phyloP scores from a whole-genome alignment of 352 stramenopile genomes.

The Phytophthora sp. region DNA sequence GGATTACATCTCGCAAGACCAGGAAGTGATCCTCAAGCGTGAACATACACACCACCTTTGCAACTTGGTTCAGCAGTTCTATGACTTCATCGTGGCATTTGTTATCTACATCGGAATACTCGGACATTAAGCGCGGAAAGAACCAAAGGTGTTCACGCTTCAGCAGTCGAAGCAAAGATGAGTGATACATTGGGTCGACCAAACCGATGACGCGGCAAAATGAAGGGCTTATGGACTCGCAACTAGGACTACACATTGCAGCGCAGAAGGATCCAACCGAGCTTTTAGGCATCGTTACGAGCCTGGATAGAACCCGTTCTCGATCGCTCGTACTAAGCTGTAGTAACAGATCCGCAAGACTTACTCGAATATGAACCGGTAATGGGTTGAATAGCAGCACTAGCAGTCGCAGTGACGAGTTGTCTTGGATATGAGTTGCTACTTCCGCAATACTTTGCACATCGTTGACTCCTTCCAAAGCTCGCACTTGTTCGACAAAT shows the following conservation, averaged over 20 bases:
- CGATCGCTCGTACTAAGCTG: conserved; percentile 37
- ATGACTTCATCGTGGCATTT: neutral
- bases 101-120: conserved; percentile 12
- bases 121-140: conserved; percentile 51
- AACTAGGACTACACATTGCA: conserved; percentile 32
- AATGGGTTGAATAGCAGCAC: conserved; percentile 56
- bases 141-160: conserved; percentile 48
- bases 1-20: conserved; percentile 46
- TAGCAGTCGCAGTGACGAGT: conserved; percentile 41
- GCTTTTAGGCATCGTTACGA: conserved; percentile 56
- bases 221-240: conserved; percentile 31
- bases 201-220: conserved; percentile 56
- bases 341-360: conserved; percentile 35
- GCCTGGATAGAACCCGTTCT: conserved; percentile 18
- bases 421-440: conserved; percentile 39
- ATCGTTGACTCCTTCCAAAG: conserved; percentile 43
- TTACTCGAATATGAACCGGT: conserved; percentile 39
- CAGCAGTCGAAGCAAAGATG: conserved; percentile 46
- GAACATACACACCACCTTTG: conserved; percentile 43
- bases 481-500: conserved; percentile 67
- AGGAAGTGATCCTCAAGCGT: conserved; percentile 39
- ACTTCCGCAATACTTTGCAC: conserved; percentile 44
- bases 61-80: conserved; percentile 51
- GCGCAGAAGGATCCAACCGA: conserved; percentile 41
- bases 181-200: conserved; percentile 47